phyloP scores from a whole-genome alignment of 495 filamentous ascomycete species.

The Glonium stellatum region DNA sequence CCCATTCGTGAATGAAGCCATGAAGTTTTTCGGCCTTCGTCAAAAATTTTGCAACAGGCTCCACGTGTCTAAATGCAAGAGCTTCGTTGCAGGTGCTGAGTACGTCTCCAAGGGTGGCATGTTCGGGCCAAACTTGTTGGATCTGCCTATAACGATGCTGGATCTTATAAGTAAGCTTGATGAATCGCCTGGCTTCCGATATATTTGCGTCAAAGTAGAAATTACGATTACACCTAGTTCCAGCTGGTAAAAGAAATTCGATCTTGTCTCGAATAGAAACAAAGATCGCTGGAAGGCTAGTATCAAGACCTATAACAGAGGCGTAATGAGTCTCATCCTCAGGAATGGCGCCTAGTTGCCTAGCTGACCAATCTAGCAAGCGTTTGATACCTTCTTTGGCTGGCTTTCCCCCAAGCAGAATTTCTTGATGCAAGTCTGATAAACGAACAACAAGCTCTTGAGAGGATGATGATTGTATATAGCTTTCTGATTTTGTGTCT shows the following conservation, averaged over 20 bases:
- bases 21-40: constrained; percentile 80
- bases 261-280: constrained; percentile 47
- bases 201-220: constrained; percentile 82
- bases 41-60: constrained; percentile 78
- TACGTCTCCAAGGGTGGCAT: constrained; percentile 69
- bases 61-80: constrained; percentile 65
- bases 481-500: constrained; percentile 24
- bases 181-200: constrained; percentile 62
- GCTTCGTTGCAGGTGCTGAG: constrained; percentile 65
- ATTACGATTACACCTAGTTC: constrained; percentile 53
- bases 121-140: constrained; percentile 62
- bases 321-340: constrained; percentile 8
- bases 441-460: constrained; percentile 45
- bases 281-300: constrained; percentile 42
- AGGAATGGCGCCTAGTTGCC: constrained; percentile 8
- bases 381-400: constrained; percentile 11
- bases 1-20: constrained; percentile 80
- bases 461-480: constrained; percentile 31
- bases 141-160: constrained; percentile 64
- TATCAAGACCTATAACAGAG: not conserved
- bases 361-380: constrained; percentile 21
- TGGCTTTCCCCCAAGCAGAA: constrained; percentile 36
- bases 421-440: constrained; percentile 47
- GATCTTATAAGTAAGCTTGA: constrained; percentile 56
- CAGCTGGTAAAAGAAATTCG: constrained; percentile 45